A percentile compares a stretch with the other conserved stretches of the same genome.
Conservation (phyloP, 805 yeast species). For the Nakazawaea ernobii region DNA sequence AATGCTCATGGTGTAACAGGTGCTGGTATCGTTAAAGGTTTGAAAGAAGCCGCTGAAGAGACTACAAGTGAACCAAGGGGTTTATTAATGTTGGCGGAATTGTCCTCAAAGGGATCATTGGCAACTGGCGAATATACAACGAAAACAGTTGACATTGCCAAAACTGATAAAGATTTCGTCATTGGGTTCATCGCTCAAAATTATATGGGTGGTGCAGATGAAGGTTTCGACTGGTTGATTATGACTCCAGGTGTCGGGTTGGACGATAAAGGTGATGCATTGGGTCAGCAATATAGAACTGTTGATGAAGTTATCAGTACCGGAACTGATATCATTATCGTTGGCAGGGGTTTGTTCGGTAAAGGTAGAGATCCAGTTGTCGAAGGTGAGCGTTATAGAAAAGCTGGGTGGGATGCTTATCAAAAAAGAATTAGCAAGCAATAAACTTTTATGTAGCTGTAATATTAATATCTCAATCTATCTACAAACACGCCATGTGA, state of each 20-base stretch:
- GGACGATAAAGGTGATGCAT: constrained; percentile 91
- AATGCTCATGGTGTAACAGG: constrained; percentile 99
- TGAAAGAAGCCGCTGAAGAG: constrained; percentile 62
- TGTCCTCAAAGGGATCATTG: constrained; percentile 88
- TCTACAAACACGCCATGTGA: background rate
- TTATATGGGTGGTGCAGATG: constrained; percentile 76
- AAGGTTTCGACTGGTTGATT: constrained; percentile 90
- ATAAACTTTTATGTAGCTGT: background rate
- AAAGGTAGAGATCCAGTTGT: constrained; percentile 86
- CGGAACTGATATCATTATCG: constrained; percentile 94
- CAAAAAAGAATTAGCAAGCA: constrained; percentile 29
- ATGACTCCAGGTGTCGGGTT: constrained; percentile 99
- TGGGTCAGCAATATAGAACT: constrained; percentile 96
- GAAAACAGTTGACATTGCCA: constrained; percentile 82
- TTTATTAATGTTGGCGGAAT: constrained; percentile 88
- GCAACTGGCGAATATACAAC: constrained; percentile 90
- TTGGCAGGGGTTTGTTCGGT: constrained; percentile 96
- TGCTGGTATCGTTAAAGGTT: constrained; percentile 83
- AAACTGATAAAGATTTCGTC: constrained; percentile 80
- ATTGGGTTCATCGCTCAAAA: constrained; percentile 95
- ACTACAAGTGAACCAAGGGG: constrained; percentile 79
- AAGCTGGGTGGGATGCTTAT: constrained; percentile 96
- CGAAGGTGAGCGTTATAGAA: constrained; percentile 84
- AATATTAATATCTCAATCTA: constrained; percentile 1
- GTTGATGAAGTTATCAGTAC: constrained; percentile 76